These are phyloP conservation scores for Trametes villosa DNA, from an alignment of 768 basidiomycete species.

Conservation along the genomic window DNA sequence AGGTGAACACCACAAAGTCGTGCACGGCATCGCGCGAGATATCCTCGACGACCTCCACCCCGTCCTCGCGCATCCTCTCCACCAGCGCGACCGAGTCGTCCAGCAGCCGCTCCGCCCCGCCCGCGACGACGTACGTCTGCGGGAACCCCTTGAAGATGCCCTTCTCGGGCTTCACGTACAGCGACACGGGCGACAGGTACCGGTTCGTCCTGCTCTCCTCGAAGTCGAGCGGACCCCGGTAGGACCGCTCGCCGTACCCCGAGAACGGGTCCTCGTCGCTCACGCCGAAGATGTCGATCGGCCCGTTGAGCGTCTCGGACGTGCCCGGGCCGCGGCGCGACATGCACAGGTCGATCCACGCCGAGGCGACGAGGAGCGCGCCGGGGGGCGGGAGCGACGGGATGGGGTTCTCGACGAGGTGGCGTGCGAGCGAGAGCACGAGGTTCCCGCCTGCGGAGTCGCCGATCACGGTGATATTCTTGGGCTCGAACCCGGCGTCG, in stretches of 20 bases:
- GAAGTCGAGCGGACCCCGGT: conserved; percentile 52
- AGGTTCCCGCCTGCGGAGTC: conserved; percentile 63
- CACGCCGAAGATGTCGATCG: conserved; percentile 32
- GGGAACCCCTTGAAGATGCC: conserved; percentile 61
- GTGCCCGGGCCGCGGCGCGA: conserved; percentile 39
- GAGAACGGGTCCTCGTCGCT: conserved; percentile 19
- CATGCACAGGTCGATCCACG: conserved; percentile 54
- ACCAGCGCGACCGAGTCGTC: conserved; percentile 53
- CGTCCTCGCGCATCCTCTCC: conserved; percentile 55
- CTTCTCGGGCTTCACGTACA: conserved; percentile 36
- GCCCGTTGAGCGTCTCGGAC: conserved; percentile 26
- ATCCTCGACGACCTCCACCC: conserved; percentile 51
- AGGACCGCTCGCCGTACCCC: conserved; percentile 44
- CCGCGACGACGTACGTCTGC: conserved; percentile 59
- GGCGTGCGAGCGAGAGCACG: conserved; percentile 43
- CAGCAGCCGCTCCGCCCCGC: conserved; percentile 60
- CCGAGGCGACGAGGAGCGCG: conserved; percentile 53
- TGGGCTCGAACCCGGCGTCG: conserved; percentile 44
- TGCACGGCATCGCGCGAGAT: conserved; percentile 39
- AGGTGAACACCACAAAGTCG: conserved; percentile 21
- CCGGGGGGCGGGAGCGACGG: conserved; percentile 41
- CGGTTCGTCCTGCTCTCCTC: conserved; percentile 49
- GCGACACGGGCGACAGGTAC: conserved; percentile 64
- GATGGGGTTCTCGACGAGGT: conserved; percentile 30
- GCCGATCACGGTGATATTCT: conserved; percentile 51